Conservation (phyloP, 2,329 filamentous ascomycete genomes). For the Trichophyton verrucosum region DNA sequence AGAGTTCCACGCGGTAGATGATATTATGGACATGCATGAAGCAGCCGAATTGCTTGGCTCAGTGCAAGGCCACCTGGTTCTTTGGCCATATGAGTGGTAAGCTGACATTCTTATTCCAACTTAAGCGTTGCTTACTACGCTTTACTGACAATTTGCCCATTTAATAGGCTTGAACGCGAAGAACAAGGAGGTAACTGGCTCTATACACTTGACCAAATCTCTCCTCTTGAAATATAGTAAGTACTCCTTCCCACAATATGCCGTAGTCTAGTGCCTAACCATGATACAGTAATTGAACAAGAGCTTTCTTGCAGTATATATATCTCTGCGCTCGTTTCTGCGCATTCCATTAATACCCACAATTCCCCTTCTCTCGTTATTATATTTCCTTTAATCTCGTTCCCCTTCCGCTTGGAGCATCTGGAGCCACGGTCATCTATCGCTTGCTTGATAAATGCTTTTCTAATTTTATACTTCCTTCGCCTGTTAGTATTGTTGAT, state of each 20-base stretch:
- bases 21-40: conserved; percentile 60
- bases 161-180: conserved; percentile 60
- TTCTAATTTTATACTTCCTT: neutral
- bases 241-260: conserved; percentile 12
- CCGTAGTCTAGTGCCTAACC: neutral
- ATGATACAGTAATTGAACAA: conserved; percentile 8
- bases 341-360: neutral
- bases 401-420: neutral
- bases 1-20: conserved; percentile 49
- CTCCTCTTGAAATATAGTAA: conserved; percentile 84
- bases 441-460: neutral
- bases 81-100: conserved; percentile 88
- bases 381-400: neutral
- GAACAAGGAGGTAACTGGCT: conserved; percentile 93
- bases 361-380: neutral
- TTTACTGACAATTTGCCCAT: neutral
- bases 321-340: neutral
- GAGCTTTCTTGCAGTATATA: neutral
- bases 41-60: conserved; percentile 70
- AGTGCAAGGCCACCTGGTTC: conserved; percentile 76
- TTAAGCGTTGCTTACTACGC: neutral
- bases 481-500: neutral
- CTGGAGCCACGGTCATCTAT: neutral
- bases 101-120: conserved; percentile 14
- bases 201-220: conserved; percentile 90